Percentiles rank a stretch among this genome's conserved stretches.
phyloP scores from a whole-genome alignment of 768 basidiomycete species.

The Hericium alpestre region DNA sequence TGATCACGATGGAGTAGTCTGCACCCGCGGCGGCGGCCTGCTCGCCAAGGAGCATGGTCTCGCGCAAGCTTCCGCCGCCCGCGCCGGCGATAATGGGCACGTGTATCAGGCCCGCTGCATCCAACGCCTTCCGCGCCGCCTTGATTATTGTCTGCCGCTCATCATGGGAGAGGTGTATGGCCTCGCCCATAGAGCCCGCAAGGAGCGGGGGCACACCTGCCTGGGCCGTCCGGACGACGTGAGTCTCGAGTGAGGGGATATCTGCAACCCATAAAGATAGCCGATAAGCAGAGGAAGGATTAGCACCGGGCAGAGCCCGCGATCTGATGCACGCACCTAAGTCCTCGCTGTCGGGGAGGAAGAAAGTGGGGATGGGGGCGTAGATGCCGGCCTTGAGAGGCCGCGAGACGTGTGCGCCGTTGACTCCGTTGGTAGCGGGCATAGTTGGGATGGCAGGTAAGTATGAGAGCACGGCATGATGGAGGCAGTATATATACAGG shows the following conservation, averaged over 20 bases:
- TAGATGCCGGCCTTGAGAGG: slow-evolving; percentile 67
- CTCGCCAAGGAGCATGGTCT: slow-evolving; percentile 63
- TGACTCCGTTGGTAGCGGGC: slow-evolving; percentile 15
- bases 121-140: slow-evolving; percentile 60
- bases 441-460: slow-evolving; percentile 28
- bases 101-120: slow-evolving; percentile 44
- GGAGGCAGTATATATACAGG: neutral
- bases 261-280: slow-evolving; percentile 29
- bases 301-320: slow-evolving; percentile 10
- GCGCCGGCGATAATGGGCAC: slow-evolving; percentile 76
- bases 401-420: slow-evolving; percentile 26
- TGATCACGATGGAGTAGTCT: slow-evolving; percentile 77
- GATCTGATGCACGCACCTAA: slow-evolving; percentile 45
- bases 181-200: slow-evolving; percentile 81
- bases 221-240: slow-evolving; percentile 51
- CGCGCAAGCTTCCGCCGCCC: slow-evolving; percentile 73
- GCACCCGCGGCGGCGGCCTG: slow-evolving; percentile 81
- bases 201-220: slow-evolving; percentile 66
- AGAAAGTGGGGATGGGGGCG: slow-evolving; percentile 83
- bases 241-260: slow-evolving; percentile 54
- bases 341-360: slow-evolving; percentile 64
- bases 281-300: neutral
- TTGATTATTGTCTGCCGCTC: slow-evolving; percentile 61
- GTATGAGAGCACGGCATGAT: slow-evolving; percentile 1
- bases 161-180: slow-evolving; percentile 55